Evolutionary conservation across 1,284 basidiomycete species (phyloP).

Genomic region (Psilocybe mexicana): DNA sequence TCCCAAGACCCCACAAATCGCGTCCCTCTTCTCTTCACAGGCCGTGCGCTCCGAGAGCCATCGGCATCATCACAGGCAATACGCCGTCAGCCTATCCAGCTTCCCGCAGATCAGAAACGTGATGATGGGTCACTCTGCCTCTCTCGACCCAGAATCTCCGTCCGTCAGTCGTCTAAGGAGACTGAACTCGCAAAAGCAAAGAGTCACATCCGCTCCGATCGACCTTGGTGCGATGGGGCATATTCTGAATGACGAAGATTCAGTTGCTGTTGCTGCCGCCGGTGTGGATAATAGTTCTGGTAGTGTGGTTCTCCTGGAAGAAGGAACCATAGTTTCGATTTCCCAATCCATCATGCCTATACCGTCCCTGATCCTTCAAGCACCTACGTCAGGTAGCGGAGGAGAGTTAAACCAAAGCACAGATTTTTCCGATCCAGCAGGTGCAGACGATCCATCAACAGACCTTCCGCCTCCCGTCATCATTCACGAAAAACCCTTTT

Average conservation of each 20-base stretch:
- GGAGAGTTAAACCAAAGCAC: background rate
- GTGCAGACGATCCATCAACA: no score
- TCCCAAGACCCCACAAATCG: background rate
- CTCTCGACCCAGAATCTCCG: slow-evolving; percentile 2
- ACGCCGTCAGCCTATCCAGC: slow-evolving; percentile 6
- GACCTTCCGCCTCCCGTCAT: no score
- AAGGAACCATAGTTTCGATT: background rate
- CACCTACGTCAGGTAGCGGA: background rate
- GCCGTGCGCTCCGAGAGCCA: background rate
- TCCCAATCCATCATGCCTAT: background rate
- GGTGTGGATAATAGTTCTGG: no score
- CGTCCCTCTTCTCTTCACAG: slow-evolving; percentile 5
- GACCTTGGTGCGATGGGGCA: background rate
- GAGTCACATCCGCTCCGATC: background rate
- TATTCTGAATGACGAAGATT: background rate
- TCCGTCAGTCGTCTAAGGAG: background rate
- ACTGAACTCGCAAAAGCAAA: background rate
- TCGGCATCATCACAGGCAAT: slow-evolving; percentile 8
- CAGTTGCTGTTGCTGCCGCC: background rate
- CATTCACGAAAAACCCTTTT: background rate
- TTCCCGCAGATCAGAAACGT: background rate
- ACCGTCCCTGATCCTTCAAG: background rate
- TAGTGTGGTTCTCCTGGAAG: background rate
- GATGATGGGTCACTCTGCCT: background rate
- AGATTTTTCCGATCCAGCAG: no score